Evolutionary conservation across 1,139 yeast species (phyloP), one percentile per base, ranked within the genome.

Genomic region (Blastobotrys apis): DNA sequence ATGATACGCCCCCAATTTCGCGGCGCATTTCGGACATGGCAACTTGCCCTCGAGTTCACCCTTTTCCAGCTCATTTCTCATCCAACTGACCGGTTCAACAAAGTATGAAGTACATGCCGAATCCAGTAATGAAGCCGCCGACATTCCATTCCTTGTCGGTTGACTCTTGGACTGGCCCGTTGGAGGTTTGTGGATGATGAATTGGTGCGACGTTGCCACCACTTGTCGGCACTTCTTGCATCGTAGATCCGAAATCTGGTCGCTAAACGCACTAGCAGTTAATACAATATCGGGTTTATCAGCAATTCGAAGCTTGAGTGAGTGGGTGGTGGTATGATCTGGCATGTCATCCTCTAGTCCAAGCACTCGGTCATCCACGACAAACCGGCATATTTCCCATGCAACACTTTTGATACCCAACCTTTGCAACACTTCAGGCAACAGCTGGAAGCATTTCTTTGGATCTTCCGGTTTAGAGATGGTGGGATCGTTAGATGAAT

Each of bases 21-120:
- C 72, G 4, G 71, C 69, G 67, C 99, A 92, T 57, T 81, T 83
- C 3, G 94, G 94, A 63, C 99, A 92, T 17, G 68, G 62, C 40
- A 92, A 80, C 57, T 83, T 85, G 2, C 98, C 98, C 60, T 90
- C 97, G 5, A 92, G 58, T 43, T 81, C 82, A 42, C 80, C 80
- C 50, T 69, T 66, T 32, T 71, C 78, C 33, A 90, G 69, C 58
- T 86, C 95, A 1, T 72, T 69, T 49, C 81, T 75, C 99, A 92
- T 92, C 98, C 98, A 92, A 29, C 72, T 70, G 47, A 90, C 69
- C 0, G 98, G 97, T 63, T 92, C 97, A 12, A 79, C 71, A 54
- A 87, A 80, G 61, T 75, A 84, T 60, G 90, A 97, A n/a, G 94
- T 84, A 62, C 98, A 92, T 2, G 84, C 90, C 10, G 73, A 66